These are phyloP conservation scores for Thoreauomyces humboldtii DNA, from an alignment of 192 early-diverging fungal species.

Conservation along the genomic window DNA sequence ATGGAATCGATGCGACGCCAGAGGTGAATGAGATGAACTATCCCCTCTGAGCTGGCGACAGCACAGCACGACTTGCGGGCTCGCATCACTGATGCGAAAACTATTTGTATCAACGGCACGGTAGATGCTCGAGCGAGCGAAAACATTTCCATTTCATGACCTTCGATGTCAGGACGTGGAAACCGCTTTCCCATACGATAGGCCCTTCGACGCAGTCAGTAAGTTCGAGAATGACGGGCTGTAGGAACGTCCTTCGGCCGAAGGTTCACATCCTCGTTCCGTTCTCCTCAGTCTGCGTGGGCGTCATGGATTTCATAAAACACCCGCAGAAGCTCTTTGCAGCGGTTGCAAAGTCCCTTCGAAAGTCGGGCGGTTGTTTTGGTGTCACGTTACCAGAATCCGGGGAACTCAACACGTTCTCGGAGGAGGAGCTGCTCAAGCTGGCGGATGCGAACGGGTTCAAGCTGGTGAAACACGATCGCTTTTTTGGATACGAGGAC, in stretches of 20 bases:
- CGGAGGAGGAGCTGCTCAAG: background rate
- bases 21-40: conserved; percentile 21
- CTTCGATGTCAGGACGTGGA: conserved; percentile 31
- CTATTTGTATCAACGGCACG: too few relatives aligned
- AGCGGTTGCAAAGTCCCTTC: background rate
- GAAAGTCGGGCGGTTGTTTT: background rate
- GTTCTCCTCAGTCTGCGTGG: conserved; percentile 28
- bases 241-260: too few relatives aligned
- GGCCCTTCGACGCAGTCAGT: conserved; percentile 22
- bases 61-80: too few relatives aligned
- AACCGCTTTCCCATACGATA: conserved; percentile 13
- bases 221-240: too few relatives aligned
- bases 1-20: conserved; percentile 35
- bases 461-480: conserved; percentile 12
- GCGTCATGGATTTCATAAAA: conserved; percentile 29
- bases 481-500: conserved; percentile 32
- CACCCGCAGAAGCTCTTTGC: background rate
- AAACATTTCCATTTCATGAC: conserved; percentile 19
- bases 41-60: too few relatives aligned
- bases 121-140: conserved; percentile 32
- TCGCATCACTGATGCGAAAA: too few relatives aligned
- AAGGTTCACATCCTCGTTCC: too few relatives aligned
- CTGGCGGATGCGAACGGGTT: conserved; percentile 11
- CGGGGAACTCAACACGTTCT: conserved; percentile 16
- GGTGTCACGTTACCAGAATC: conserved; percentile 23